Conservation (phyloP, 2,329 filamentous ascomycete genomes). For the Geosmithia flava region DNA sequence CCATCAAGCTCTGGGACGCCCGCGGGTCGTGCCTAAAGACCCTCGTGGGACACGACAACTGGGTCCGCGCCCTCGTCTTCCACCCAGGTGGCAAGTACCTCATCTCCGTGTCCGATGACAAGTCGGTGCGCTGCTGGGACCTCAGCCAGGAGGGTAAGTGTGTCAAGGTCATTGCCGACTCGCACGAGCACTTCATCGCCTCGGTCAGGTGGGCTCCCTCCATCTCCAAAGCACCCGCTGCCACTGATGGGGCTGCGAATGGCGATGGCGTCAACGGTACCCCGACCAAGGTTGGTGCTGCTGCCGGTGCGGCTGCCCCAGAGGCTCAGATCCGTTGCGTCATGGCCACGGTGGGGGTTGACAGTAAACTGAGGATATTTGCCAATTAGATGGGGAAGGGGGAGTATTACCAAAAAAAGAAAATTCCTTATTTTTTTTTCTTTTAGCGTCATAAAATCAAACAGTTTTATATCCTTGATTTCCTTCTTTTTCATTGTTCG, state of each 20-base stretch:
- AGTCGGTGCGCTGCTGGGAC: constrained; percentile 90
- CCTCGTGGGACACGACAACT: constrained; percentile 82
- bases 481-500: neutral
- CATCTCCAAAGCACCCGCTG: constrained; percentile 45
- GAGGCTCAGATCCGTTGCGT: constrained; percentile 65
- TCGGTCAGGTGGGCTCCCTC: constrained; percentile 81
- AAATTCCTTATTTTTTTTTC: neutral
- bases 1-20: constrained; percentile 79
- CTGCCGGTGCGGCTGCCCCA: constrained; percentile 5
- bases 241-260: constrained; percentile 18
- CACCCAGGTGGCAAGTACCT: constrained; percentile 89
- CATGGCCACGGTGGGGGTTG: constrained; percentile 74
- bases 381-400: constrained; percentile 32
- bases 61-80: constrained; percentile 77
- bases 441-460: neutral
- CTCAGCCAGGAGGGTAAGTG: constrained; percentile 80
- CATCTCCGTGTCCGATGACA: constrained; percentile 77
- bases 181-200: constrained; percentile 74
- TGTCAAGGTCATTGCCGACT: constrained; percentile 67
- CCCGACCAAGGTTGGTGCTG: constrained; percentile 33
- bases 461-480: neutral
- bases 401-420: neutral
- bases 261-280: constrained; percentile 12
- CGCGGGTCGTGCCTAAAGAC: constrained; percentile 77
- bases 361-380: constrained; percentile 68